phyloP scores from a whole-genome alignment of 441 rosid species.

The Erodium texanum region DNA sequence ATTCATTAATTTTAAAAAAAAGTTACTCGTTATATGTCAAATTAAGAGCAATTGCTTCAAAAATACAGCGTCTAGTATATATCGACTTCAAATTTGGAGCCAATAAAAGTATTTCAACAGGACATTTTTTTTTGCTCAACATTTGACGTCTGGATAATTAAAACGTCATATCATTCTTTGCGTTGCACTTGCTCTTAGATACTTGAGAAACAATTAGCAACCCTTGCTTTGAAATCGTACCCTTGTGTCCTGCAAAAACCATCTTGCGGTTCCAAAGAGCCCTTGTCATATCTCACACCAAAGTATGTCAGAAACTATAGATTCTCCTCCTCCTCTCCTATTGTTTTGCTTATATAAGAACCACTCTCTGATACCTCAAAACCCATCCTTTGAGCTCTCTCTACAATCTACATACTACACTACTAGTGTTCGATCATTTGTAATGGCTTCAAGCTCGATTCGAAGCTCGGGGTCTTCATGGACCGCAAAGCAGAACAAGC shows the following conservation, averaged over 20 bases:
- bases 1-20: no score
- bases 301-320: not conserved
- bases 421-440: not conserved
- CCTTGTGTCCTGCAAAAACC: not conserved
- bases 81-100: no score
- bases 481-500: constrained; percentile 3
- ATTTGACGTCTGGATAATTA: no score
- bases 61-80: no score
- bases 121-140: no score
- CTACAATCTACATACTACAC: no score
- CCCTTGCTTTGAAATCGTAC: not conserved
- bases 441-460: not conserved
- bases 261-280: not conserved
- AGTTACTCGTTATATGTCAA: no score
- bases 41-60: no score
- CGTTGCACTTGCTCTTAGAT: no score
- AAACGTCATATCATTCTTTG: no score
- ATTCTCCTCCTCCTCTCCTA: not conserved
- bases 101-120: no score
- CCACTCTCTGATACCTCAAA: not conserved
- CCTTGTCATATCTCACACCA: not conserved
- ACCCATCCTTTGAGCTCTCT: not conserved
- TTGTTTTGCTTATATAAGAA: not conserved
- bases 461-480: not conserved
- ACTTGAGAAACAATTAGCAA: no score